Evolutionary conservation across 129 eudicot genomes (phyloP), one percentile per base, ranked within the genome.

Genomic region (Tagetes erecta): DNA sequence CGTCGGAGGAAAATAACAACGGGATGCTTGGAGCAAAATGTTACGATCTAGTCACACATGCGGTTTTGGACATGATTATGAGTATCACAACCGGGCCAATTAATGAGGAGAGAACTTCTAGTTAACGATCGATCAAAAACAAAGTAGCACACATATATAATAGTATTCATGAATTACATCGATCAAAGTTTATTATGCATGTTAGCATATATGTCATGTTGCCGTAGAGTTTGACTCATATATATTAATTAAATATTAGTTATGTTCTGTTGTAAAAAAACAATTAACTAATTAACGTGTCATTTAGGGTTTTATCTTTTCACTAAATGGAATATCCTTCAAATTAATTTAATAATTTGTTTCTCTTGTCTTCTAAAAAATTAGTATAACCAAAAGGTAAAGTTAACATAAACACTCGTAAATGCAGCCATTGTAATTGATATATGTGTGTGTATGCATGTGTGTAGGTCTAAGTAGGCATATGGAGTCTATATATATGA

Each of bases 401-500:
- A 76, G 80, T 55, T 67, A 42, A 56, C 59, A 57, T 44, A 53
- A 75, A 51, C 30, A 31, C 47, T 67, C 74, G 56, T 66, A 45
- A 76, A 67, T 68, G 80, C 80, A 56, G 80, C 40, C 68, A 68
- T 4, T 75, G 53, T 51, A 34, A 45, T 57, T 41, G 8, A 34
- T 40, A 1, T 35, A 40, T 36, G 47, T 42, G 14, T 57, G 38
- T 58, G 42, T 63, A 40, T 62, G 41, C 45, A 46, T 68, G 50
- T 68, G 38, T 40, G 8, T 36, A 60, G 70, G 57, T 10, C 7
- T 60, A 68, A 40, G 55, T 46, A 75, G 53, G 56, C 67, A 69
- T 67, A 70, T 77, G 76, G 75, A 69, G 81, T 46, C 71, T 68
- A 44, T 58, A 77, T 68, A 44, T 58, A 77, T 57, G 46, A 77